A percentile compares a stretch with the other conserved stretches of the same genome.
phyloP scores from a whole-genome alignment of 768 basidiomycete genomes.

The Trametes cubensis region DNA sequence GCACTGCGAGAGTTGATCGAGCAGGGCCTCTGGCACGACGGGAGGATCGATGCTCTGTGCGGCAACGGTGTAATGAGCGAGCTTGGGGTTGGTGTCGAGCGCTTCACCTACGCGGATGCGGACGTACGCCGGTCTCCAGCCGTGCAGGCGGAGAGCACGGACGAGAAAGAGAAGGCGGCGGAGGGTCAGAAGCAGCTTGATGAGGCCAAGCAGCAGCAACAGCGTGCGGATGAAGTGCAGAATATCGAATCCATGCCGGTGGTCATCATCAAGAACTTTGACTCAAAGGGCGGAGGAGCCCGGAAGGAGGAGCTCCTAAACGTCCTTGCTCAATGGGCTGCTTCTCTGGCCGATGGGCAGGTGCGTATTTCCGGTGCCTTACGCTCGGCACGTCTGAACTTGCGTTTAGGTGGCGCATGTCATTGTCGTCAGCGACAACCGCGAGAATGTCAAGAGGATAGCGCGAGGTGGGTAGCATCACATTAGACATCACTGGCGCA shows the following conservation, averaged over 20 bases:
- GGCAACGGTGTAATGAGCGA: slow-evolving; percentile 89
- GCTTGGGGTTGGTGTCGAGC: slow-evolving; percentile 81
- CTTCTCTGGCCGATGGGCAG: slow-evolving; percentile 77
- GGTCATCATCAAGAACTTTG: slow-evolving; percentile 84
- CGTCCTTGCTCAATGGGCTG: slow-evolving; percentile 84
- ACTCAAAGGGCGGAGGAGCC: slow-evolving; percentile 51
- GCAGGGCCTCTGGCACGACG: slow-evolving; percentile 83
- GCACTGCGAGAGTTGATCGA: slow-evolving; percentile 50
- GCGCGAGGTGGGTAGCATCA: slow-evolving; percentile 60
- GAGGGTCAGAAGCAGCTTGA: slow-evolving; percentile 37
- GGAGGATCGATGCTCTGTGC: slow-evolving; percentile 78
- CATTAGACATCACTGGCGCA: background rate
- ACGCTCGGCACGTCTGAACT: background rate
- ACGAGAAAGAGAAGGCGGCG: slow-evolving; percentile 25
- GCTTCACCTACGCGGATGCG: slow-evolving; percentile 43
- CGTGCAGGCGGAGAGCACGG: slow-evolving; percentile 3
- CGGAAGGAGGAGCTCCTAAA: slow-evolving; percentile 71
- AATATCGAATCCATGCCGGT: slow-evolving; percentile 73
- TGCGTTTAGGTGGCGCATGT: slow-evolving; percentile 80
- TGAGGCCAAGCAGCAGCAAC: slow-evolving; percentile 36
- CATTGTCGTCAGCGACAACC: slow-evolving; percentile 86
- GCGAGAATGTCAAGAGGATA: slow-evolving; percentile 83
- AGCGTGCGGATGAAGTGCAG: slow-evolving; percentile 47
- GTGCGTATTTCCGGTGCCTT: slow-evolving; percentile 38
- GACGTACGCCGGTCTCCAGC: slow-evolving; percentile 16